Base-by-base conservation (phyloP, 2,329 filamentous ascomycete genomes). In the Coleophoma crateriformis region DNA sequence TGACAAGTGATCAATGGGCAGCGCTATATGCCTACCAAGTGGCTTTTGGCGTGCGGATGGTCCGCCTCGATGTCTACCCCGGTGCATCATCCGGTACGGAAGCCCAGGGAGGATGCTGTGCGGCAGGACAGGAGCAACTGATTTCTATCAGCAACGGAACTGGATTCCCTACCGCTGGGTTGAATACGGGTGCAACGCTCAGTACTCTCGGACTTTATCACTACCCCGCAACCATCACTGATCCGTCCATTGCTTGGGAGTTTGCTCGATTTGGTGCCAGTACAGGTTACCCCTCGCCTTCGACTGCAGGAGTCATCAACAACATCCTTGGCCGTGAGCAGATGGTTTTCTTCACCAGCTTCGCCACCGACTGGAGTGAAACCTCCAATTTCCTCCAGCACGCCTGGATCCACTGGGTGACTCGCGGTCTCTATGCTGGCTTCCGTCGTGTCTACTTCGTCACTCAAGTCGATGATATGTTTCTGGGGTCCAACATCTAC, bases 271-370 rank as follows among this genome's bases (percentile, higher is more conserved):
- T 82, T 58, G 71, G 64, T 6, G 62, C 71, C 12, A 68, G 69
- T 50, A 71, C 69, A 3, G 60, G 64, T 8, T 72, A 68, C 50
- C 51, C 63, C 2, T 58, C 45, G 7, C 63, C 63, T n/a, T 71
- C 68, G 15, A 75, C 71, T 17, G 81, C 79, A 39, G 80, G 72
- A 17, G 77, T 84, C 44, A 80, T 84, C 61, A 82, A 82, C 60
- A 72, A 76, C 52, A 76, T 81, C 54, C 68, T 69, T 45, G 72
- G 72, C 13, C 74, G 81, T 50, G 69, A 83, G 65, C 79, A 84
- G 62, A 80, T 83, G 76, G 78, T 73, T 7, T 82, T 77, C 67
- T 82, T 82, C 65, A 72, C 77, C 50, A 65, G 68, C 15, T 80
- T 77, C 47, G 66, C 66, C 7, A 64, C 65, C 38, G 66, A 67